A percentile compares a stretch with the other conserved stretches of the same genome.
phyloP scores from a whole-genome alignment of 306 rosid genomes.

The Styphnolobium japonicum region DNA sequence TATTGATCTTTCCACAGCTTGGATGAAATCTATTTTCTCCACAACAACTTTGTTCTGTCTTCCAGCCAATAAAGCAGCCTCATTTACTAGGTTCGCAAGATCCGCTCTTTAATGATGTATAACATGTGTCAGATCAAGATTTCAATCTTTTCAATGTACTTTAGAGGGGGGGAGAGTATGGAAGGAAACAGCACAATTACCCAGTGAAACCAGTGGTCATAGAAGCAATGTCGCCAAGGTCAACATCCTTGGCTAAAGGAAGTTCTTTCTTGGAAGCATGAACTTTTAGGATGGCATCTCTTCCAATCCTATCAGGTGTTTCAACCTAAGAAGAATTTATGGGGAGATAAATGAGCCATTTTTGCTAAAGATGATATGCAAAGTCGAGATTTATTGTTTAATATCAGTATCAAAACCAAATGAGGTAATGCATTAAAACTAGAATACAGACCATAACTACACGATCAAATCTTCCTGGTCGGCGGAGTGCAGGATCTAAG shows the following conservation, averaged over 20 bases:
- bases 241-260: slow-evolving; percentile 76
- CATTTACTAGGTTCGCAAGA: slow-evolving; percentile 94
- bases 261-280: slow-evolving; percentile 89
- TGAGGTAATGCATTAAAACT: slow-evolving; percentile 7
- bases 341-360: slow-evolving; percentile 5
- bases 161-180: not conserved
- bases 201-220: slow-evolving; percentile 99
- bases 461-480: slow-evolving; percentile 99
- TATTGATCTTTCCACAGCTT: slow-evolving; percentile 97
- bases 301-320: slow-evolving; percentile 89
- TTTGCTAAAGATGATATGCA: not conserved
- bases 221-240: slow-evolving; percentile 72
- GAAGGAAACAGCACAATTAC: slow-evolving; percentile 43
- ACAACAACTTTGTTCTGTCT: slow-evolving; percentile 79
- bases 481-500: slow-evolving; percentile 94
- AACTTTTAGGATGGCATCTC: slow-evolving; percentile 87
- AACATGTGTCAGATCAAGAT: slow-evolving; percentile 18
- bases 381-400: not conserved
- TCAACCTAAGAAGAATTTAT: slow-evolving; percentile 65
- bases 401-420: slow-evolving; percentile 16
- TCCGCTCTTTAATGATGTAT: slow-evolving; percentile 74
- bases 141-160: not conserved
- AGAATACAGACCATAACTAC: slow-evolving; percentile 80
- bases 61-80: slow-evolving; percentile 98
- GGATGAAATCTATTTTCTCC: slow-evolving; percentile 86